Evolutionary conservation across 805 yeast genomes (phyloP).

Genomic region (Candida berthetii): DNA sequence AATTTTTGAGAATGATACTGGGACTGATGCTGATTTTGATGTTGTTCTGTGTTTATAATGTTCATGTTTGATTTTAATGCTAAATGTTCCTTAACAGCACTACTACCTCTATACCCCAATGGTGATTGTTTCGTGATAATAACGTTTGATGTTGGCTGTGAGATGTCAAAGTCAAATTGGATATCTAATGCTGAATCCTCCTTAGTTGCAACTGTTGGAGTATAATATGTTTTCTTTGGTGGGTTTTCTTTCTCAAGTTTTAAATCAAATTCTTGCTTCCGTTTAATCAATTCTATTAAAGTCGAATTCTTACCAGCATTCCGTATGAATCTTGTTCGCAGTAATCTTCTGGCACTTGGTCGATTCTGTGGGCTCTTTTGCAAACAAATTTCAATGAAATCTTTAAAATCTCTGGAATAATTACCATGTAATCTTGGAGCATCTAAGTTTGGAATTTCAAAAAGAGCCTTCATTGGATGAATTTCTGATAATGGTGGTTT

Average conservation of each 20-base stretch:
- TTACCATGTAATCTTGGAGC: conserved; percentile 92
- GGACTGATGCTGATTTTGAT: too few relatives aligned
- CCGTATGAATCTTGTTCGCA: conserved; percentile 50
- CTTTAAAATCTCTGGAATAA: conserved; percentile 58
- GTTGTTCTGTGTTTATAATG: conserved; percentile 2
- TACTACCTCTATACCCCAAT: conserved; percentile 5
- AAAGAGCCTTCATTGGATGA: conserved; percentile 32
- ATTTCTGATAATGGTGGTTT: conserved; percentile 94
- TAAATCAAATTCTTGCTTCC: conserved; percentile 35
- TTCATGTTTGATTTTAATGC: conserved; percentile 6
- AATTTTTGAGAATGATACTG: not conserved
- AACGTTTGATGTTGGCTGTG: conserved; percentile 10
- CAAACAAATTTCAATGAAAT: conserved; percentile 66
- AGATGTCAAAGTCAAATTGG: conserved; percentile 16
- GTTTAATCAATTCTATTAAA: conserved; percentile 34
- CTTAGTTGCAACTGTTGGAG: conserved; percentile 23
- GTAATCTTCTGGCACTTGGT: conserved; percentile 54
- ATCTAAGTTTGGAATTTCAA: conserved; percentile 46
- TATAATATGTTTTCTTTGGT: conserved; percentile 16
- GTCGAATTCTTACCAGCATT: conserved; percentile 29
- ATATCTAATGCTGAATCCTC: conserved; percentile 3
- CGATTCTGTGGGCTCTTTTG: conserved; percentile 63
- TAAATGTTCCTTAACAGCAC: conserved; percentile 1
- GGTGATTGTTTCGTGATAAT: conserved; percentile 15
- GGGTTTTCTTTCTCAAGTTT: conserved; percentile 1